These are phyloP conservation scores for Fraxinus platypoda DNA, from an alignment of 305 asterid species.

Conservation along the genomic window DNA sequence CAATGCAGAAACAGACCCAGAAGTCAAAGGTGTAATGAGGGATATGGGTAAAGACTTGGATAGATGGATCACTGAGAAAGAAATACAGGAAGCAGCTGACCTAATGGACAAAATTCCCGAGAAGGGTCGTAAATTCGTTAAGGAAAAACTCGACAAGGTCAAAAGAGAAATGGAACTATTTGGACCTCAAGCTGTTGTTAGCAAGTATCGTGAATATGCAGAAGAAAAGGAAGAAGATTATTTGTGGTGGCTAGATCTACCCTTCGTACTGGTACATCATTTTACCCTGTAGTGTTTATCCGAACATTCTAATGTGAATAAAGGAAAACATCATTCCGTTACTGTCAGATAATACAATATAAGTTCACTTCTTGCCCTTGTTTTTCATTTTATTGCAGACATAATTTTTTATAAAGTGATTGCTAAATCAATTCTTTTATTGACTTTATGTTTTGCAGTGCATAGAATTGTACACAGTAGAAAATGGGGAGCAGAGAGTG, in stretches of 20 bases:
- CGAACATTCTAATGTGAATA: not conserved
- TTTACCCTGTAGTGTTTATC: conserved; percentile 6
- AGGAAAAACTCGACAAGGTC: conserved; percentile 72
- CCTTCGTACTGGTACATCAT: conserved; percentile 61
- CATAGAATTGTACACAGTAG: conserved; percentile 73
- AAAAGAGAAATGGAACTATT: conserved; percentile 87
- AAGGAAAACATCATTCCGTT: conserved; percentile 7
- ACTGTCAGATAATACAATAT: not conserved
- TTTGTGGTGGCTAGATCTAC: conserved; percentile 98
- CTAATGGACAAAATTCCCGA: conserved; percentile 72
- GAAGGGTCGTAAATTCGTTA: conserved; percentile 54
- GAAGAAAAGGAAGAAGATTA: conserved; percentile 82
- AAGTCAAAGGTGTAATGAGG: conserved; percentile 72
- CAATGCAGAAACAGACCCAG: conserved; percentile 83
- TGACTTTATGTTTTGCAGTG: conserved; percentile 51
- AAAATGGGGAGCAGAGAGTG: conserved; percentile 66
- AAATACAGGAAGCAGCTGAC: conserved; percentile 83
- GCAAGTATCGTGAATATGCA: conserved; percentile 89
- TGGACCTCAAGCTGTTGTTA: conserved; percentile 93
- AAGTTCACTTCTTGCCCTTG: not conserved
- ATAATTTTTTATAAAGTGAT: conserved; percentile 14
- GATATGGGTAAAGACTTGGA: conserved; percentile 90
- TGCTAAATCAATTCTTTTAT: conserved; percentile 15
- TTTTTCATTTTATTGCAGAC: conserved; percentile 3
- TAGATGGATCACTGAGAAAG: conserved; percentile 94